Evolutionary conservation across 208 protist species (phyloP).

Genomic region (Acanthamoeba sp.): DNA sequence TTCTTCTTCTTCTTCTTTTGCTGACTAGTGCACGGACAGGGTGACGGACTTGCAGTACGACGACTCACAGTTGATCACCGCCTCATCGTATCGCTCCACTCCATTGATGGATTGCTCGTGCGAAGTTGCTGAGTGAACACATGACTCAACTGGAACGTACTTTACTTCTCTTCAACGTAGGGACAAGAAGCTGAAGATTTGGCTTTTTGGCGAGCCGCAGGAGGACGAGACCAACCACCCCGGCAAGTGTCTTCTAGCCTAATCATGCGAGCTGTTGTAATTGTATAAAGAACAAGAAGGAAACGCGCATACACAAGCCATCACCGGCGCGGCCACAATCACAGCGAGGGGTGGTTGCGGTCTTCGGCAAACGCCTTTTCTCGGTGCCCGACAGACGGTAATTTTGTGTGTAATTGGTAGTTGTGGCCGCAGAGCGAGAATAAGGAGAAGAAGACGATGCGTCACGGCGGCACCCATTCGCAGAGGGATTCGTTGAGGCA

Average conservation of each 20-base stretch:
- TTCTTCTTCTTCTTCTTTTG: neutral
- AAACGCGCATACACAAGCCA: too few relatives aligned
- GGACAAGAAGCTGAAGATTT: slow-evolving; percentile 69
- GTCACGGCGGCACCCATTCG: neutral
- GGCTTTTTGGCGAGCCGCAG: slow-evolving; percentile 17
- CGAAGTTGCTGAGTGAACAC: too few relatives aligned
- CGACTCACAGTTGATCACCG: slow-evolving; percentile 22
- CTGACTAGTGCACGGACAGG: neutral
- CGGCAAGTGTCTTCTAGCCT: neutral
- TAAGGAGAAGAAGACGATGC: neutral
- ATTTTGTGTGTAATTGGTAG: too few relatives aligned
- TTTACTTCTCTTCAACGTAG: neutral
- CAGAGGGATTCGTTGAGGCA: slow-evolving; percentile 42
- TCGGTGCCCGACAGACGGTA: neutral
- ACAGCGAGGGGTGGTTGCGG: neutral
- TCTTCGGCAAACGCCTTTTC: neutral
- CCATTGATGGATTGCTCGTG: too few relatives aligned
- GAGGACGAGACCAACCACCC: neutral
- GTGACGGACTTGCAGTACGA: slow-evolving; percentile 51
- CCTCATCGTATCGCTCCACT: neutral
- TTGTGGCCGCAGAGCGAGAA: neutral
- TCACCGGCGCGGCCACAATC: too few relatives aligned
- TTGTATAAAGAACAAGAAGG: too few relatives aligned
- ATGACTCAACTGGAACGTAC: too few relatives aligned
- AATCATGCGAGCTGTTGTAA: too few relatives aligned